Base-by-base conservation (phyloP, 2,329 filamentous ascomycete genomes). In the Aspergillus persii region DNA sequence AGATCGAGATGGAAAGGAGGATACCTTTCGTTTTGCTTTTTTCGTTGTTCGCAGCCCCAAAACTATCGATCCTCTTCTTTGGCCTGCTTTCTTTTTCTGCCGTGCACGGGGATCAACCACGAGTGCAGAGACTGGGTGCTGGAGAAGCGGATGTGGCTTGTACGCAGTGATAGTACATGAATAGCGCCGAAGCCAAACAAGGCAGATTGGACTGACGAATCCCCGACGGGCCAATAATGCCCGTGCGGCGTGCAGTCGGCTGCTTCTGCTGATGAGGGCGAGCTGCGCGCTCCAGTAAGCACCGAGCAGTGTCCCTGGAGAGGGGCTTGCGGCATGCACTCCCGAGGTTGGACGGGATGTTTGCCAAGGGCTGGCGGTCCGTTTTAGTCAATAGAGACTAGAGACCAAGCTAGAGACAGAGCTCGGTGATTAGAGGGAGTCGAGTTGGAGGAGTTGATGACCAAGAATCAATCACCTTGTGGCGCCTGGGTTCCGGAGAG, bases 81-180 rank as follows among this genome's bases (percentile, higher is more conserved):
- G 3, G 41, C 39, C 11, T 12, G 3, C 26, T 15, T 56, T 56
- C 50, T 26, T 18, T 8, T 30, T 36, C 23, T 18, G 18, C 18
- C 18, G 18, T 23, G 18, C 18, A 23, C 18, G 18, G 18, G 18
- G 18, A 23, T 23, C 18, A 41, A 15, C 29, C 31, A 50, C 47
- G 54, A 56, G 54, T 23, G 41, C 26, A 41, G 11, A 36, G 53
- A 15, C 23, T 8, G 52, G 26, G 31, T 23, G 27, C 52, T 49
- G 41, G 33, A 31, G 53, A 44, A 47, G 33, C 47, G 33, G 54
- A 50, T 56, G 54, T 56, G 54, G 54, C 54, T 56, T 56, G 54
- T 41, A 47, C 26, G 18, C 26, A 27, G 29, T 50, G 47, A 50
- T 44, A 41, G 53, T 41, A 49, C 53, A 55, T 49, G 53, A 55